phyloP scores from a whole-genome alignment of 805 yeast species.

The Cyberlindnera mrakii region DNA sequence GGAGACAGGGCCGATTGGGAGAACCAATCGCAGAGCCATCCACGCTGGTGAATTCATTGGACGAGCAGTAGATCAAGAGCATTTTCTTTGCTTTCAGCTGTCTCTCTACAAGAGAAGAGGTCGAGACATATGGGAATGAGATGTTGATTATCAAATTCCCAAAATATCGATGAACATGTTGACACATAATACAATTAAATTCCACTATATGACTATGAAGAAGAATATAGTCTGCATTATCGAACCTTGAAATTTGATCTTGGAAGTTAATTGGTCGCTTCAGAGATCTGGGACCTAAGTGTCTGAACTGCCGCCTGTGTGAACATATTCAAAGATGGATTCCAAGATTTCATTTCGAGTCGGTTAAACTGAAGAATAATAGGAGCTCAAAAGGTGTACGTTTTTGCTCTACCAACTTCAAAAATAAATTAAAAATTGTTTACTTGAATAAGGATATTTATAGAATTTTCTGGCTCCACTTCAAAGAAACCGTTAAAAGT shows the following conservation, averaged over 20 bases:
- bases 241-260: conserved; percentile 63
- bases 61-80: conserved; percentile 38
- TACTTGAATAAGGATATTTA: too few species aligned
- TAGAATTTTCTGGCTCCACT: too few species aligned
- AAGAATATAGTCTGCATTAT: conserved; percentile 72
- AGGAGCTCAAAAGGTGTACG: conserved; percentile 54
- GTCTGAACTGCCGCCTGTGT: conserved; percentile 36
- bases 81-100: conserved; percentile 68
- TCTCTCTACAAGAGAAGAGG: conserved; percentile 51
- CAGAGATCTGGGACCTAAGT: too few species aligned
- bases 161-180: conserved; percentile 31
- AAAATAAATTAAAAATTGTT: too few species aligned
- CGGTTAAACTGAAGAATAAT: conserved; percentile 63
- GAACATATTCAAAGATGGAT: conserved; percentile 67
- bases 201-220: conserved; percentile 70
- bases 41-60: conserved; percentile 63
- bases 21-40: conserved; percentile 65
- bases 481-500: too few species aligned
- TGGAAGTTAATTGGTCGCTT: conserved; percentile 22
- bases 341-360: conserved; percentile 82
- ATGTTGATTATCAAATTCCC: conserved; percentile 42
- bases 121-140: conserved; percentile 79
- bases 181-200: conserved; percentile 49
- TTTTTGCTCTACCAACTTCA: too few species aligned
- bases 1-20: conserved; percentile 65